A percentile compares a stretch with the other conserved stretches of the same genome.
Evolutionary conservation across 1,284 basidiomycete species (phyloP).

Genomic region (Mycena sp.): DNA sequence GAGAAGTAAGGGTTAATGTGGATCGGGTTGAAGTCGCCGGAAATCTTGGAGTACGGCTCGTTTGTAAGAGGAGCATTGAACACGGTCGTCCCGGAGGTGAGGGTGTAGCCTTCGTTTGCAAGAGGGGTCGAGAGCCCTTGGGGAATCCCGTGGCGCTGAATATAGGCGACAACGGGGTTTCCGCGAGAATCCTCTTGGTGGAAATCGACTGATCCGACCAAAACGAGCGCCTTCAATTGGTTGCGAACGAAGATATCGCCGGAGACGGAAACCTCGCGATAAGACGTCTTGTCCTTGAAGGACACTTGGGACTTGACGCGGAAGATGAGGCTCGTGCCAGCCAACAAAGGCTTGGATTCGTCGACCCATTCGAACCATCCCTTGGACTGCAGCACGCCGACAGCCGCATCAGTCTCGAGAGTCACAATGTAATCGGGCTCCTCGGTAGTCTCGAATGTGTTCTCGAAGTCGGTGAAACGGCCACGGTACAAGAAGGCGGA

Average conservation of each 20-base stretch:
- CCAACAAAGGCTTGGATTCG: conserved; percentile 79
- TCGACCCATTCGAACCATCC: conserved; percentile 99
- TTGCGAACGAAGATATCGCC: conserved; percentile 90
- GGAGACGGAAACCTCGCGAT: conserved; percentile 83
- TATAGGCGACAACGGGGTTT: conserved; percentile 94
- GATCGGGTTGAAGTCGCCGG: conserved; percentile 98
- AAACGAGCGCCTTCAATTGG: conserved; percentile 87
- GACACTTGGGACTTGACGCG: conserved; percentile 86
- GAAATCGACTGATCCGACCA: conserved; percentile 91
- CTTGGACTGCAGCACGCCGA: conserved; percentile 94
- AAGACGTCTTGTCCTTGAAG: conserved; percentile 93
- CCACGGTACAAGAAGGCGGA: conserved; percentile 98
- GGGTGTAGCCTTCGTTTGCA: conserved; percentile 87
- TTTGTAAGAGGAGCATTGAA: conserved; percentile 90
- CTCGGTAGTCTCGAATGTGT: conserved; percentile 94
- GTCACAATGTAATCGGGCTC: conserved; percentile 90
- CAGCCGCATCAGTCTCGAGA: conserved; percentile 81
- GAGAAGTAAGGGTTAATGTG: conserved; percentile 99
- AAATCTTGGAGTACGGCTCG: conserved; percentile 94
- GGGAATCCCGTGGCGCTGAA: conserved; percentile 88
- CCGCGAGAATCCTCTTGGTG: conserved; percentile 89
- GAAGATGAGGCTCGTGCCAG: conserved; percentile 91
- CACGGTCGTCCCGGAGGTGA: conserved; percentile 68
- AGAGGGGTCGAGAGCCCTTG: conserved; percentile 85
- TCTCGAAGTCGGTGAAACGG: conserved; percentile 91